Conservation (phyloP, 2,329 filamentous ascomycete species). For the Trichoderma citrinoviride region DNA sequence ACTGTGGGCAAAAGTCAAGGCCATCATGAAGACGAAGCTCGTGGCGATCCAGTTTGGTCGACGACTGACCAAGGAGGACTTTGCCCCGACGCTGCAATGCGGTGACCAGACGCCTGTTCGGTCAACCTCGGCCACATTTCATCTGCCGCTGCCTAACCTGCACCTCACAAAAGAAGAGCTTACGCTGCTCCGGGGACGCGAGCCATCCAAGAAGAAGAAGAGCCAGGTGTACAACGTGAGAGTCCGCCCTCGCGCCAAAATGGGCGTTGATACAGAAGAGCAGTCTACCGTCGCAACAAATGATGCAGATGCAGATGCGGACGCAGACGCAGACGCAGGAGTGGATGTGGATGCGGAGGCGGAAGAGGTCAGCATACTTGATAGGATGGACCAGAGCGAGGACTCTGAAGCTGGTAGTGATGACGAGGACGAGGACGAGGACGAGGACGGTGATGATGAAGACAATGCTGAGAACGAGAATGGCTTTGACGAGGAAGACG, state of each 20-base stretch:
- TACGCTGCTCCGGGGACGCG: conserved; percentile 35
- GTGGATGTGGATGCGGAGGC: conserved; percentile 1
- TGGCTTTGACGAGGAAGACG: conserved; percentile 22
- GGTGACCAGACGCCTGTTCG: conserved; percentile 37
- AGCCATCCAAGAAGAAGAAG: conserved; percentile 39
- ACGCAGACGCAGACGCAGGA: conserved; percentile 17
- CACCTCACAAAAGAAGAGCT: conserved; percentile 38
- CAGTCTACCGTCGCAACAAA: conserved; percentile 25
- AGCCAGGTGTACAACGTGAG: conserved; percentile 38
- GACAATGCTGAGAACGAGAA: conserved; percentile 29
- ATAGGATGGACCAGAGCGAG: conserved; percentile 15
- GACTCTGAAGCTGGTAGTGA: conserved; percentile 15
- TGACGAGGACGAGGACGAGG: conserved; percentile 25
- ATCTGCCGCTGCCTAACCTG: conserved; percentile 37
- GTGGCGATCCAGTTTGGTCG: conserved; percentile 60
- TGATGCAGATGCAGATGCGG: conserved; percentile 19
- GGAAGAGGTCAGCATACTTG: conserved; percentile 9
- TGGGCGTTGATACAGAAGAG: conserved; percentile 7
- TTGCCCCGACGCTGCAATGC: conserved; percentile 35
- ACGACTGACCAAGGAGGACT: conserved; percentile 43
- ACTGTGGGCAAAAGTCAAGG: conserved; percentile 77
- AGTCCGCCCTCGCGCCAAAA: conserved; percentile 23
- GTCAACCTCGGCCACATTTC: conserved; percentile 33
- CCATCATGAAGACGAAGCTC: conserved; percentile 86
- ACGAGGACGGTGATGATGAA: conserved; percentile 28